Base-by-base conservation (phyloP, 345 rosid species). In the Abelmoschus esculentus region DNA sequence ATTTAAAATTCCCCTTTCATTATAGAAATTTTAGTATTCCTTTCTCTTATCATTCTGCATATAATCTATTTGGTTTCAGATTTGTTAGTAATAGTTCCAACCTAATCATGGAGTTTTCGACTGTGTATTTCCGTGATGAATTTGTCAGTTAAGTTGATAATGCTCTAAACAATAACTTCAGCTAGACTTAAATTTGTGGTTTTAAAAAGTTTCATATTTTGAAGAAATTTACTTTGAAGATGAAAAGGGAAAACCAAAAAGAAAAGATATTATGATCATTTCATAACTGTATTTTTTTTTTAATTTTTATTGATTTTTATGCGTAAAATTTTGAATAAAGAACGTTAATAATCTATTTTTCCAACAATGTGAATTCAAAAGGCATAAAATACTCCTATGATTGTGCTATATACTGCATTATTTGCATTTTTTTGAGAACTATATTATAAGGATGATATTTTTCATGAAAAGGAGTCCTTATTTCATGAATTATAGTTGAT, bases 71-170 rank as follows among this genome's bases (percentile, higher is more conserved):
- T 46, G 17, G 65, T 46, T 47, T 6, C 5, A 28, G 19, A 42
- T 7, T 70, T 57, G 26, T 44, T 42, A 47, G 55, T 29, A 44
- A 15, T 59, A 44, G 38, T 70, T 59, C 61, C 31, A 66, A 47
- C 14, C 32, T 66, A 29, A 66, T 66, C 42, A 29, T 47, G 70
- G 4, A 66, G 14, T 46, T 46, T 47, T 34, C 42, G 8, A 66
- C 56, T 66, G 15, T 14, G 28, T 66, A 1, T 66, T 28, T 47
- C 47, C 6, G 22, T 42, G 15, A 28, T 47, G 31, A 66, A 42
- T 47, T 66, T 66, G 22, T 66, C 56, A 46, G 40, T 66, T 47
- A 46, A 66, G 40, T 28, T 66, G 12, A 13, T 47, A 66, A 19
- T 19, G 22, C 22, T 47, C 3, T 47, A 13, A 47, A 47, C 22